Evolutionary conservation across 306 rosid species (phyloP).

Genomic region (Castanea mollissima): DNA sequence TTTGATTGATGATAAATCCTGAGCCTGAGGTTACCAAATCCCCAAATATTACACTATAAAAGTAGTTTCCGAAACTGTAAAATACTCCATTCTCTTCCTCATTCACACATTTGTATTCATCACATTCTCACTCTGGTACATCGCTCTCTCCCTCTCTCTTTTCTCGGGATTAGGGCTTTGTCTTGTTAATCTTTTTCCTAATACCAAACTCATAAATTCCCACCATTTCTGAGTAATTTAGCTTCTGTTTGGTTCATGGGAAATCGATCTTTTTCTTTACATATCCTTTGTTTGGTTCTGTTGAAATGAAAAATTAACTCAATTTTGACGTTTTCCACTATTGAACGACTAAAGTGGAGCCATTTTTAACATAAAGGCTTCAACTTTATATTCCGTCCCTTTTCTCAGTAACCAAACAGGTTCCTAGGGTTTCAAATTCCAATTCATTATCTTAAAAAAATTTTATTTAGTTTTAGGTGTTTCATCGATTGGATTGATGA

Average conservation of each 20-base stretch:
- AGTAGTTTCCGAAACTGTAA: not conserved
- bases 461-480: not conserved
- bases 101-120: not conserved
- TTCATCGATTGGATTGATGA: not conserved
- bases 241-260: not conserved
- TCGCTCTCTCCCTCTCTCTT: not conserved
- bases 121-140: not conserved
- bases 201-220: not conserved
- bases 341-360: not conserved
- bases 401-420: not conserved
- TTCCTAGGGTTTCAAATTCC: not conserved
- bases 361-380: not conserved
- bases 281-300: no score
- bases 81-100: not conserved
- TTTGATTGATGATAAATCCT: no score
- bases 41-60: not conserved
- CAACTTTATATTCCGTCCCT: not conserved
- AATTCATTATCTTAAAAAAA: no score
- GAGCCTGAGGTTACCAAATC: not conserved
- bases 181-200: not conserved
- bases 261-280: no score
- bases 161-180: not conserved
- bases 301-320: not conserved
- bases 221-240: not conserved
- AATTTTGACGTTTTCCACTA: not conserved